A percentile compares a stretch with the other conserved stretches of the same genome.
These are phyloP conservation scores for Retiboletus flavoniger DNA, from an alignment of 1,284 basidiomycete species.

Conservation along the genomic window DNA sequence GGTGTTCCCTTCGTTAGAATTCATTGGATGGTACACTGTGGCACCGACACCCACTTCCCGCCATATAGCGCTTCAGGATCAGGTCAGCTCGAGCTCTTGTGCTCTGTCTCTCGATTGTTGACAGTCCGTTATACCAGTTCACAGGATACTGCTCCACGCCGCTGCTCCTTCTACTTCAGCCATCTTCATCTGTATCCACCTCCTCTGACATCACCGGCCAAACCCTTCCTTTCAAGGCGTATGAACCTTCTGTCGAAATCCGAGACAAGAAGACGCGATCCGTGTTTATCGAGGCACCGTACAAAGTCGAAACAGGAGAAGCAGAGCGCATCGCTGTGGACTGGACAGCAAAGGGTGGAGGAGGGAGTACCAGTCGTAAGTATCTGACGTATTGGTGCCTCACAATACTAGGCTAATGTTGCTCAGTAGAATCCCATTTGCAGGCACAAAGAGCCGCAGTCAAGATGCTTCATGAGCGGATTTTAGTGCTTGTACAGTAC, in stretches of 20 bases:
- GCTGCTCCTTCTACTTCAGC: conserved; percentile 71
- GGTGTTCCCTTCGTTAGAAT: conserved; percentile 94
- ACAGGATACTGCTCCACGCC: conserved; percentile 72
- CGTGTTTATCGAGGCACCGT: conserved; percentile 81
- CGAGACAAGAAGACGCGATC: conserved; percentile 72
- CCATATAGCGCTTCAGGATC: conserved; percentile 84
- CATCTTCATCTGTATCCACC: conserved; percentile 48
- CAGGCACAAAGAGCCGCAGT: conserved; percentile 93
- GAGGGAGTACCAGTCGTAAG: conserved; percentile 76
- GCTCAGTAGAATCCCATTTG: conserved; percentile 82
- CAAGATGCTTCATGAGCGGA: conserved; percentile 92
- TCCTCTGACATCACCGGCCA: conserved; percentile 60
- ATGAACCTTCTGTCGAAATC: conserved; percentile 84
- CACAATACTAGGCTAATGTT: background rate
- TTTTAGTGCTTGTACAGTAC: conserved; percentile 81
- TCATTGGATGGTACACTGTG: conserved; percentile 97
- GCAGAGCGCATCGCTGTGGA: conserved; percentile 98
- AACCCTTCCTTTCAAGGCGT: conserved; percentile 83
- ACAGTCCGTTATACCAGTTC: conserved; percentile 47
- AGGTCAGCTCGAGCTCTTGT: conserved; percentile 48
- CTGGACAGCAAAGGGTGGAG: conserved; percentile 89
- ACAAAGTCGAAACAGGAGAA: conserved; percentile 94
- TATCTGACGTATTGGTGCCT: conserved; percentile 15
- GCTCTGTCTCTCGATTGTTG: background rate
- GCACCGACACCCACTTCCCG: conserved; percentile 65